A percentile compares a stretch with the other conserved stretches of the same genome.
Evolutionary conservation across 164 flowering plant genomes (phyloP).

Genomic region (Amborella trichopoda): DNA sequence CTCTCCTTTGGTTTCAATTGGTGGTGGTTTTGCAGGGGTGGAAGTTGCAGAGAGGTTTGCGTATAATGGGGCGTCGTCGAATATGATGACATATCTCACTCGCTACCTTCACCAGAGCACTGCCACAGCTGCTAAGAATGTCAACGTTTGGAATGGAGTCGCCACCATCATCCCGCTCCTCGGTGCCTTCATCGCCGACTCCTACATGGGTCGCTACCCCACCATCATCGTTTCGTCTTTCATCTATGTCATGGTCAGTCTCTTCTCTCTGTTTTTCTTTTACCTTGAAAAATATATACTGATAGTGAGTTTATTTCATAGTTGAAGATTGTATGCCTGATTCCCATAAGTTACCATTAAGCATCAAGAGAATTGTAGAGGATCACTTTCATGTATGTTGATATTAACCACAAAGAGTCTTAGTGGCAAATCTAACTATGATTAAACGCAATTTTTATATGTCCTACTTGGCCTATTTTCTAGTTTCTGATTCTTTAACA

Average conservation of each 20-base stretch:
- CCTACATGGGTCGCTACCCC: slow-evolving; percentile 10
- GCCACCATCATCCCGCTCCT: slow-evolving; percentile 23
- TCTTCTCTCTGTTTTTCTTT: not conserved
- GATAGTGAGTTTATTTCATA: too few relatives aligned
- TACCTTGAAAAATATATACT: too few relatives aligned
- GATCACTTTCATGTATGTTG: too few relatives aligned
- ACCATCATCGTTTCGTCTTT: slow-evolving; percentile 8
- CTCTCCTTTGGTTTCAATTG: too few relatives aligned
- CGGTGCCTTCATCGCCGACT: slow-evolving; percentile 12
- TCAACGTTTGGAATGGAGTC: slow-evolving; percentile 25
- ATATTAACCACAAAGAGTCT: too few relatives aligned
- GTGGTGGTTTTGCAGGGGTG: slow-evolving; percentile 17
- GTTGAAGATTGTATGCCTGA: too few relatives aligned
- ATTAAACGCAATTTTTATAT: too few relatives aligned
- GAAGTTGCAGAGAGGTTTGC: slow-evolving; percentile 55
- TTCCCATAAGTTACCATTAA: too few relatives aligned
- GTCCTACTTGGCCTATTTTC: too few relatives aligned
- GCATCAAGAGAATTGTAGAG: too few relatives aligned
- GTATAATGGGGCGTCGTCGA: slow-evolving; percentile 35
- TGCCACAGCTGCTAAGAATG: slow-evolving; percentile 24
- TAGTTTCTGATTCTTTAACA: too few relatives aligned
- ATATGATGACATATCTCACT: slow-evolving; percentile 40
- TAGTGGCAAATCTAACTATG: too few relatives aligned
- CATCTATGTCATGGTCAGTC: slow-evolving; percentile 8
- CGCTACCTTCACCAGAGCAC: slow-evolving; percentile 27